phyloP scores from a whole-genome alignment of 306 rosid species.

The cucumber (Cucumis sativus) region Cucumber_9930_V3 NC_026657.2:24099501-24100000 shows the following conservation, averaged over 20 bases:
- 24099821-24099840: background rate
- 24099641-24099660: too few relatives aligned
- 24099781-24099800: constrained; percentile 91
- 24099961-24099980: constrained; percentile 83
- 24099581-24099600: too few relatives aligned
- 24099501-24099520: too few relatives aligned
- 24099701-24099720: constrained; percentile 71
- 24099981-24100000: constrained; percentile 63
- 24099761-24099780: constrained; percentile 53
- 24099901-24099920: constrained; percentile 34
- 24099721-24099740: constrained; percentile 77
- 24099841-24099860: background rate
- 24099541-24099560: too few relatives aligned
- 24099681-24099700: constrained; percentile 44
- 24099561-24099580: too few relatives aligned
- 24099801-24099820: constrained; percentile 24
- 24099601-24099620: too few relatives aligned
- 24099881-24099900: constrained; percentile 77
- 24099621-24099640: too few relatives aligned
- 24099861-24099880: constrained; percentile 10
- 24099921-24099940: constrained; percentile 83
- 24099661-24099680: too few relatives aligned
- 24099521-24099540: too few relatives aligned
- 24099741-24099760: constrained; percentile 72
- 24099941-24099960: constrained; percentile 77